Percentiles rank a stretch among this genome's conserved stretches.
These are phyloP conservation scores for Scolecobasidium constrictum DNA, from an alignment of 2,329 filamentous ascomycete species.

Conservation along the genomic window DNA sequence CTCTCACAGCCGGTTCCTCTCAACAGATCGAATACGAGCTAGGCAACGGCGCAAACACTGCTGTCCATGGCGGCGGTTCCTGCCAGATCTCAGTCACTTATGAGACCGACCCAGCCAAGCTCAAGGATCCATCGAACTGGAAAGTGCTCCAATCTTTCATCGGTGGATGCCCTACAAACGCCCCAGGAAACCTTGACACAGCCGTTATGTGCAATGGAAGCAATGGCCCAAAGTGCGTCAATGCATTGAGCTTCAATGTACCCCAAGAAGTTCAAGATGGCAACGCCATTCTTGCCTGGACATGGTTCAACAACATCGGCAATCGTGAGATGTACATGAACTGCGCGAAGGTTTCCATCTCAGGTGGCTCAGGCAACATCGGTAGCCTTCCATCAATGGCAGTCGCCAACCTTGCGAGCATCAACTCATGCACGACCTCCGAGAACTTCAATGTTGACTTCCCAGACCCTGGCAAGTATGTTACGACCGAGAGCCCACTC, in stretches of 20 bases:
- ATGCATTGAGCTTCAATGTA: constrained; percentile 57
- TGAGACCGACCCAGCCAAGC: constrained; percentile 55
- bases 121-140: constrained; percentile 49
- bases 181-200: constrained; percentile 49
- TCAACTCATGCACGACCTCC: constrained; percentile 43
- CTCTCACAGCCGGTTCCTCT: constrained; percentile 49
- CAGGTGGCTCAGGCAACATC: constrained; percentile 41
- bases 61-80: constrained; percentile 81
- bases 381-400: constrained; percentile 62
- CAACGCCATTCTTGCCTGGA: constrained; percentile 73
- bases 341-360: constrained; percentile 66
- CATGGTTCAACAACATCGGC: constrained; percentile 86
- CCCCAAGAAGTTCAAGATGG: constrained; percentile 59
- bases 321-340: constrained; percentile 99
- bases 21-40: constrained; percentile 49
- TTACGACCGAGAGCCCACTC: constrained; percentile 31
- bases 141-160: constrained; percentile 84
- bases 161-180: constrained; percentile 67
- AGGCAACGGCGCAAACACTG: constrained; percentile 46
- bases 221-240: constrained; percentile 20
- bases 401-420: constrained; percentile 52
- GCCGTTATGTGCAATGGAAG: constrained; percentile 27
- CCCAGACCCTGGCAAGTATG: constrained; percentile 53
- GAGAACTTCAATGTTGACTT: constrained; percentile 51
- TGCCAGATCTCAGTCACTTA: constrained; percentile 84